Conservation (phyloP, 768 basidiomycete genomes). For the Termitomyces sp. region DNA sequence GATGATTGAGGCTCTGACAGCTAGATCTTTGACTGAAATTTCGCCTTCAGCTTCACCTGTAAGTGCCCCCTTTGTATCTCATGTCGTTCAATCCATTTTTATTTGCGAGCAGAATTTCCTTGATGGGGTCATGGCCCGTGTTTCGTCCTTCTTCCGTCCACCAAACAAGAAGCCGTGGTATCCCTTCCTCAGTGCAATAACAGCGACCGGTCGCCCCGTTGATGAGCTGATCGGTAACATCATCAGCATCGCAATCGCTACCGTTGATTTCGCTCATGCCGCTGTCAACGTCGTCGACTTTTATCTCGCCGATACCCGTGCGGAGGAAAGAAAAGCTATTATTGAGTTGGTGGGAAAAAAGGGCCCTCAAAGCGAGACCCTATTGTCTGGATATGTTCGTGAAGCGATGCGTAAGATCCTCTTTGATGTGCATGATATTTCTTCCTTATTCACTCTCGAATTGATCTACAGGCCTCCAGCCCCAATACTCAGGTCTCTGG, state of each 20-base stretch:
- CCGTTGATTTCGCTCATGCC: constrained; percentile 42
- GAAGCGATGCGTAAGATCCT: constrained; percentile 40
- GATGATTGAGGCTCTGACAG: constrained; percentile 25
- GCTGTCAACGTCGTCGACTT: constrained; percentile 47
- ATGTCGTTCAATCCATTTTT: background rate
- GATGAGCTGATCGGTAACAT: constrained; percentile 38
- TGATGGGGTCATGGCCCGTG: background rate
- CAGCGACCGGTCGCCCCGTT: constrained; percentile 28
- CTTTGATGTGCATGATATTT: background rate
- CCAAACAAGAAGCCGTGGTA: constrained; percentile 26
- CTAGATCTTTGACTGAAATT: constrained; percentile 22
- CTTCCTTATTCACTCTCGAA: background rate
- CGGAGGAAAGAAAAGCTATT: constrained; percentile 33
- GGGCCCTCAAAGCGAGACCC: constrained; percentile 25
- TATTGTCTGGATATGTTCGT: constrained; percentile 41
- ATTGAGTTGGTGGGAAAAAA: constrained; percentile 25
- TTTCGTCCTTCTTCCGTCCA: constrained; percentile 4
- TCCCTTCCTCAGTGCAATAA: constrained; percentile 32
- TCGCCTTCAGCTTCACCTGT: constrained; percentile 22
- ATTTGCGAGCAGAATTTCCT: constrained; percentile 6
- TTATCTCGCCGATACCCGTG: constrained; percentile 38
- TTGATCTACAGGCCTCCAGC: constrained; percentile 24
- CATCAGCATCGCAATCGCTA: constrained; percentile 41
- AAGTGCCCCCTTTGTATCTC: constrained; percentile 1
- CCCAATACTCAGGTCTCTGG: constrained; percentile 38